These are phyloP conservation scores for Corynespora cassiicola DNA, from an alignment of 2,329 filamentous ascomycete genomes.

Conservation along the genomic window DNA sequence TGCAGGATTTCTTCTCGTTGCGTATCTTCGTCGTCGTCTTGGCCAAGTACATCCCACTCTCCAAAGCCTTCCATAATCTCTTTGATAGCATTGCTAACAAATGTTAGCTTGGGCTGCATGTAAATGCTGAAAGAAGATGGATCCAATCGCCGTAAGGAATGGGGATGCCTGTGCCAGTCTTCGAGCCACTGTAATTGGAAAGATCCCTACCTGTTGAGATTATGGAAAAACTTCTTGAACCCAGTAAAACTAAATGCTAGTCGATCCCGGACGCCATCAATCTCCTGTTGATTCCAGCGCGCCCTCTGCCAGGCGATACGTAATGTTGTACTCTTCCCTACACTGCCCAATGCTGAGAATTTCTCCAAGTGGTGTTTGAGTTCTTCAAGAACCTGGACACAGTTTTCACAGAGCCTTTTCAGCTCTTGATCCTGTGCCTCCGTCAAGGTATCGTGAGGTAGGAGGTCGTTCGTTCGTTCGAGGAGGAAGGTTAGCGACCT, in stretches of 20 bases:
- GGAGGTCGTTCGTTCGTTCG: too few relatives aligned
- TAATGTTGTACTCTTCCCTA: neutral
- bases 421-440: neutral
- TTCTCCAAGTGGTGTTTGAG: neutral
- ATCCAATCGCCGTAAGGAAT: too few relatives aligned
- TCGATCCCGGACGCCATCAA: conserved; percentile 2
- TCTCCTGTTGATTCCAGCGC: conserved; percentile 5
- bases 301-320: conserved; percentile 4
- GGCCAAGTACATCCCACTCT: too few relatives aligned
- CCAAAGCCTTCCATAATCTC: too few relatives aligned
- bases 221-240: conserved; percentile 4
- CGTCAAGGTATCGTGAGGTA: neutral
- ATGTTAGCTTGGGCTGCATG: too few relatives aligned
- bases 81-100: too few relatives aligned
- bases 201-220: conserved; percentile 5
- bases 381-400: conserved; percentile 1
- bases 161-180: too few relatives aligned
- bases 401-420: neutral
- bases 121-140: too few relatives aligned
- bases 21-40: too few relatives aligned
- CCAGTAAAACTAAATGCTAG: conserved; percentile 2
- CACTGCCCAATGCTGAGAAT: neutral
- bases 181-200: too few relatives aligned
- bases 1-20: too few relatives aligned
- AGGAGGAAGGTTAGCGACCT: too few relatives aligned